Percentiles rank a stretch among this genome's conserved stretches.
Conservation (phyloP, 345 rosid species). For the Citrus australasica region DNA sequence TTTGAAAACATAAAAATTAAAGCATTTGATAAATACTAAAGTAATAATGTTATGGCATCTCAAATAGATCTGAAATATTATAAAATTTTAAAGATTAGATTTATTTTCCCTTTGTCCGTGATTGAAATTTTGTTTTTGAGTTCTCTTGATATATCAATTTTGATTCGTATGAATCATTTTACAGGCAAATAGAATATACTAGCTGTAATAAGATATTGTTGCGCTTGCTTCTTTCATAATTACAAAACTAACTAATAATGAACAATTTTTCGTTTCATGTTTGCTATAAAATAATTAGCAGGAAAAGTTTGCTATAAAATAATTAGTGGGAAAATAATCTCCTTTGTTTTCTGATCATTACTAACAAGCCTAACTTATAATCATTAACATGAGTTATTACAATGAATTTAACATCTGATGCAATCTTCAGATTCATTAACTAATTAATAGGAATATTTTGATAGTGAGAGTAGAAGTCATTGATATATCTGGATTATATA, state of each 20-base stretch:
- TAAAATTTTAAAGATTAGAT: no score
- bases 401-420: slow-evolving; percentile 1
- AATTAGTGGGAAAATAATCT: neutral
- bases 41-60: no score
- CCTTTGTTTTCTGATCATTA: neutral
- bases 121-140: neutral
- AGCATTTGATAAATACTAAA: no score
- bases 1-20: no score
- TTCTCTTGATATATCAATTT: neutral
- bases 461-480: slow-evolving; percentile 6
- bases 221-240: neutral
- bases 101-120: neutral
- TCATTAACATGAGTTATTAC: slow-evolving; percentile 1
- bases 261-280: neutral
- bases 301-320: neutral
- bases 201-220: neutral
- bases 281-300: neutral
- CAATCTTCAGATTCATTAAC: no score
- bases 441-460: neutral
- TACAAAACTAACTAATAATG: neutral
- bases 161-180: neutral
- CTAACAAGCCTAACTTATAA: neutral
- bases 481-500: neutral
- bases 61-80: no score
- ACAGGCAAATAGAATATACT: slow-evolving; percentile 1